Evolutionary conservation across 2,329 filamentous ascomycete genomes (phyloP).

Genomic region (Thelonectria rubi): DNA sequence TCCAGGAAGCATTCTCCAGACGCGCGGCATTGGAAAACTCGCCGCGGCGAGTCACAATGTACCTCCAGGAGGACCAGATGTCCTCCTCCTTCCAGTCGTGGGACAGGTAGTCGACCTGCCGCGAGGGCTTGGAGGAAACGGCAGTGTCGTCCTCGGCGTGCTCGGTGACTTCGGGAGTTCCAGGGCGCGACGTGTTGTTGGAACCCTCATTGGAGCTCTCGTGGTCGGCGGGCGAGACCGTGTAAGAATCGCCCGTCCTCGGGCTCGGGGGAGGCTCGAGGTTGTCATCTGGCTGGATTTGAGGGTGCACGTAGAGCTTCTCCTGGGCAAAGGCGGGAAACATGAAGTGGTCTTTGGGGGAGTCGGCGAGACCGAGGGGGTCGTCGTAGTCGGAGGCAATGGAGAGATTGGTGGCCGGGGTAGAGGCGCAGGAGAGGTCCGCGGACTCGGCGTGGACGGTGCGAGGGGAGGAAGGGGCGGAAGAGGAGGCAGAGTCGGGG

Average conservation of each 20-base stretch:
- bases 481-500: slow-evolving; percentile 60
- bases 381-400: slow-evolving; percentile 67
- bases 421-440: slow-evolving; percentile 68
- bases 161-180: slow-evolving; percentile 64
- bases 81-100: slow-evolving; percentile 95
- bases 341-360: slow-evolving; percentile 57
- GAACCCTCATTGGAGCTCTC: slow-evolving; percentile 55
- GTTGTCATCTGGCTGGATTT: slow-evolving; percentile 48
- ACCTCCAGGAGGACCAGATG: slow-evolving; percentile 97
- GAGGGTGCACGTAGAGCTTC: slow-evolving; percentile 53
- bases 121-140: slow-evolving; percentile 76
- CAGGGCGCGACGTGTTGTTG: slow-evolving; percentile 61
- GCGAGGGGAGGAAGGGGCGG: slow-evolving; percentile 65
- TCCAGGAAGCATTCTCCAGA: slow-evolving; percentile 95
- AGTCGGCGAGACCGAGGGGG: slow-evolving; percentile 53
- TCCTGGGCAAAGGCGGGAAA: slow-evolving; percentile 58
- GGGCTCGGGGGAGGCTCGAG: slow-evolving; percentile 62
- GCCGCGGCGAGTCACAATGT: slow-evolving; percentile 81
- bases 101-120: slow-evolving; percentile 95
- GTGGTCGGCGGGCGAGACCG: slow-evolving; percentile 63
- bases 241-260: slow-evolving; percentile 59
- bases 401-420: slow-evolving; percentile 70
- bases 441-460: slow-evolving; percentile 62
- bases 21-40: slow-evolving; percentile 83
- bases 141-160: slow-evolving; percentile 83